Conservation (phyloP, 192 early-diverging fungal species). For the Backusella australiensis region DNA sequence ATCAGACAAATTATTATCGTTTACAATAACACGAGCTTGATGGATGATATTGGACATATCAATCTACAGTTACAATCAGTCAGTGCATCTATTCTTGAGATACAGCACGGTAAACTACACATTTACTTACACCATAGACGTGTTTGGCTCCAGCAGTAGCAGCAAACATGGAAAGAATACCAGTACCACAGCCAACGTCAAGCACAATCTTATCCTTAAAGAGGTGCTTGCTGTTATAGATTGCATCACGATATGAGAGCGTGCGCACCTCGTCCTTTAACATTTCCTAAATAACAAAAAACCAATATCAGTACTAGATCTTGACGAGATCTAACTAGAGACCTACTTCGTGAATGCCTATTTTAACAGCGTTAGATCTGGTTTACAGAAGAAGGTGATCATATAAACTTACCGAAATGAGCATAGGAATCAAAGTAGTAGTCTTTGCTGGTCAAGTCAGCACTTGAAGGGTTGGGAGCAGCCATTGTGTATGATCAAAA, state of each 20-base stretch:
- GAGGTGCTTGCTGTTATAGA: slow-evolving; percentile 93
- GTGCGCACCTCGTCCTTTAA: slow-evolving; percentile 98
- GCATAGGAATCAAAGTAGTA: slow-evolving; percentile 99
- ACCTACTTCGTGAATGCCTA: slow-evolving; percentile 25
- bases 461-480: background rate
- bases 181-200: slow-evolving; percentile 99
- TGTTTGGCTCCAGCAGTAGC: slow-evolving; percentile 96
- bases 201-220: slow-evolving; percentile 97
- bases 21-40: slow-evolving; percentile 91
- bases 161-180: slow-evolving; percentile 99
- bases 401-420: slow-evolving; percentile 68
- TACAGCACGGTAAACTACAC: too few species aligned
- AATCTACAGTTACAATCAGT: slow-evolving; percentile 31
- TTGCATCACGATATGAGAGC: slow-evolving; percentile 86
- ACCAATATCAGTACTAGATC: background rate
- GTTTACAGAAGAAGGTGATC: background rate
- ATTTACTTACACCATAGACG: slow-evolving; percentile 76
- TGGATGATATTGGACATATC: slow-evolving; percentile 99
- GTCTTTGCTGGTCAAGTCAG: slow-evolving; percentile 45
- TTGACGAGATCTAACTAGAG: background rate
- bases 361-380: background rate
- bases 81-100: background rate
- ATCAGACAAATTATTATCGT: slow-evolving; percentile 89
- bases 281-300: slow-evolving; percentile 66
- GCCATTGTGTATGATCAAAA: background rate